A percentile compares a stretch with the other conserved stretches of the same genome.
Conservation (phyloP, 2,329 filamentous ascomycete genomes). For the Exophiala viscosa region DNA sequence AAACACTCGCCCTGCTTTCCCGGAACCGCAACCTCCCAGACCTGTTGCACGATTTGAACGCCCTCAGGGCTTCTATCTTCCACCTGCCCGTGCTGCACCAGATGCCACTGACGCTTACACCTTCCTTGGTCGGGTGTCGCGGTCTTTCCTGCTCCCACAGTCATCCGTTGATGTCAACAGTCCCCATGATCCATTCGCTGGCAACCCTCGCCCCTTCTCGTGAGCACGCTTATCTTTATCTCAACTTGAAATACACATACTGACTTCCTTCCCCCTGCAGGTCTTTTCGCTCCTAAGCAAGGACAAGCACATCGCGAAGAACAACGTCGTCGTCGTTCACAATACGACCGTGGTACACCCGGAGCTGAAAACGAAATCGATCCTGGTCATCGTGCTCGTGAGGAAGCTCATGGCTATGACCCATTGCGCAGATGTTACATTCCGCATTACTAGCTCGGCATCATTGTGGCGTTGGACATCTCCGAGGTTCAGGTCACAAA, state of each 20-base stretch:
- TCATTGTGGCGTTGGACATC: conserved; percentile 22
- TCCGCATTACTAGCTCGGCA: conserved; percentile 21
- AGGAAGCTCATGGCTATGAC: conserved; percentile 17
- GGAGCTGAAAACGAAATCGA: conserved; percentile 63
- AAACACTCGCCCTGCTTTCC: not conserved
- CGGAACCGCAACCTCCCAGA: conserved; percentile 3
- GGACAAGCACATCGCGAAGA: conserved; percentile 70
- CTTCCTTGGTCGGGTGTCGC: not conserved
- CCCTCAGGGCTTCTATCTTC: conserved; percentile 11
- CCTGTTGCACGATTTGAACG: conserved; percentile 3
- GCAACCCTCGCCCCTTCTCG: conserved; percentile 13
- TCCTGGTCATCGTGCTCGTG: conserved; percentile 25
- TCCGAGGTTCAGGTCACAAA: conserved; percentile 19
- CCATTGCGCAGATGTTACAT: conserved; percentile 11
- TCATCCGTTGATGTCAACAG: conserved; percentile 14
- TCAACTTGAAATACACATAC: not conserved
- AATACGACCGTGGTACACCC: conserved; percentile 76
- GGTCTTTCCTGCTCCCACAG: not conserved
- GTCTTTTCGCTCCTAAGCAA: conserved; percentile 75
- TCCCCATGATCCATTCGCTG: conserved; percentile 22
- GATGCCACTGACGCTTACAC: not conserved
- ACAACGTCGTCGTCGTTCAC: conserved; percentile 70
- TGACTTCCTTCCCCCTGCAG: conserved; percentile 39
- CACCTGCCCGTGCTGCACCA: conserved; percentile 15
- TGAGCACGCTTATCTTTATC: conserved; percentile 21